phyloP scores from a whole-genome alignment of 441 rosid species.

The Jatropha podagrica region DNA sequence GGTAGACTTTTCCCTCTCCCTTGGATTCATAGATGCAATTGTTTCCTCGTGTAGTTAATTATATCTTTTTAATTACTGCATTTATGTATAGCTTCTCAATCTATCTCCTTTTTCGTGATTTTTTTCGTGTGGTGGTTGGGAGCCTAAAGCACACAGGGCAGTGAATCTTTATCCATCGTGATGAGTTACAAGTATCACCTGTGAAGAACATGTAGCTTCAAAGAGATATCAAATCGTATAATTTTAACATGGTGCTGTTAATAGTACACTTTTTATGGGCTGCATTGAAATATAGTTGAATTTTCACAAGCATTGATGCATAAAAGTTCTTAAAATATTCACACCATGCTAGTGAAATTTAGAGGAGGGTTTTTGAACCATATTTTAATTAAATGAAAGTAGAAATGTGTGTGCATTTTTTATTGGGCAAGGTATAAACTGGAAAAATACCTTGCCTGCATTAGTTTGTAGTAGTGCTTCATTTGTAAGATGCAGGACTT shows the following conservation, averaged over 20 bases:
- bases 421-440: neutral
- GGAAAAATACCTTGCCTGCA: neutral
- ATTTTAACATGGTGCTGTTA: neutral
- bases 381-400: neutral
- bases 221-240: neutral
- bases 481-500: neutral
- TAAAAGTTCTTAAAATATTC: neutral
- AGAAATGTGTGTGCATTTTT: neutral
- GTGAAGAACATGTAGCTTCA: neutral
- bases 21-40: slow-evolving; percentile 1
- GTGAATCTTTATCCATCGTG: neutral
- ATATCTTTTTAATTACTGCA: neutral
- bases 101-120: neutral
- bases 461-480: neutral
- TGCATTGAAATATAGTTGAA: neutral
- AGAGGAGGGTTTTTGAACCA: neutral
- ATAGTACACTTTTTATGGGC: too few species aligned
- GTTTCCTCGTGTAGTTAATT: neutral
- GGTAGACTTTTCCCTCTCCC: slow-evolving; percentile 33
- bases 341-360: neutral
- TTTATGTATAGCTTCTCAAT: neutral
- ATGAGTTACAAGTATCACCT: neutral
- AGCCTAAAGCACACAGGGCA: neutral
- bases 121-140: neutral
- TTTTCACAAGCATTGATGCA: neutral